Evolutionary conservation across 2,329 filamentous ascomycete genomes (phyloP).

Genomic region (Sporothrix humicola): DNA sequence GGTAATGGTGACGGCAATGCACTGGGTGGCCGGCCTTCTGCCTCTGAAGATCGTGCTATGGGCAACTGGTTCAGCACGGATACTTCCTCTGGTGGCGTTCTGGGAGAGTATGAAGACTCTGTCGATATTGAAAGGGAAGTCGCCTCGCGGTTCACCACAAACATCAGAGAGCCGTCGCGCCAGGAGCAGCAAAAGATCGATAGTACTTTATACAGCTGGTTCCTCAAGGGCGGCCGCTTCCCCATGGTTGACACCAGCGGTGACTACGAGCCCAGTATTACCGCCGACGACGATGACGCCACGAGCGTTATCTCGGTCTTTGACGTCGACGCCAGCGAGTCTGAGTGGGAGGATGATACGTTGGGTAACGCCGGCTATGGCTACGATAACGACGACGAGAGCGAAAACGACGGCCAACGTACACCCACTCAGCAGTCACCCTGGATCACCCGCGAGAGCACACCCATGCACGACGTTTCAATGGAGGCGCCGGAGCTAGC

Average conservation of each 20-base stretch:
- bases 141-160: conserved; percentile 60
- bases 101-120: no score
- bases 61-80: no score
- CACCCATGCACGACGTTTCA: conserved; percentile 65
- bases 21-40: no score
- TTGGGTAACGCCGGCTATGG: conserved; percentile 54
- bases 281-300: conserved; percentile 71
- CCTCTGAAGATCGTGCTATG: no score
- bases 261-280: conserved; percentile 68
- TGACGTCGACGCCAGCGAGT: conserved; percentile 44
- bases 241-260: conserved; percentile 81
- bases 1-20: conserved; percentile 29
- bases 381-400: conserved; percentile 43
- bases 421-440: conserved; percentile 61
- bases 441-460: conserved; percentile 54
- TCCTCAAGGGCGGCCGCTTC: conserved; percentile 83
- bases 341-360: conserved; percentile 49
- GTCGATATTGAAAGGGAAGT: conserved; percentile 80
- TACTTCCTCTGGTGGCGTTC: no score
- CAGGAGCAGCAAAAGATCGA: conserved; percentile 71
- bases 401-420: conserved; percentile 57
- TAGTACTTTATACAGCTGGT: conserved; percentile 79
- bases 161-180: conserved; percentile 38
- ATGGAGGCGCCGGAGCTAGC: conserved; percentile 74
- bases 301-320: conserved; percentile 78